Evolutionary conservation across 371 early-diverging fungal genomes (phyloP), one percentile per base, ranked within the genome.

Genomic region (Mucor circinelloides): DNA sequence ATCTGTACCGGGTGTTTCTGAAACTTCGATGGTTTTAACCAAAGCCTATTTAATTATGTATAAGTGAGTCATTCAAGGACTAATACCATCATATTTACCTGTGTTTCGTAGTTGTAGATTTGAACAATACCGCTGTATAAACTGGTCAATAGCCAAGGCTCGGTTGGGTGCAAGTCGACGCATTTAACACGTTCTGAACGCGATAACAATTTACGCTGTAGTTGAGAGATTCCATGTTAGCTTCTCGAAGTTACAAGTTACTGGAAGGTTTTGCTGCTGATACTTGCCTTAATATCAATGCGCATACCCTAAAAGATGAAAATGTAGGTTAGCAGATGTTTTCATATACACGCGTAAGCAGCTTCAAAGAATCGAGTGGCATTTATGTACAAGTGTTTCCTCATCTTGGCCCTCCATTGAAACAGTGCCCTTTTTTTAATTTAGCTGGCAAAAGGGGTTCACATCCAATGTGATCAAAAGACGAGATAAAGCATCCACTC

Each of bases 61-160:
- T 23, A 17, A 60, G 28, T 52, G 15, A 55, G 17, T 31, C 17
- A 12, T 30, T 25, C 15, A 46, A 60, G 31, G 27, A 58, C 40
- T 46, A 32, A 57, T 6, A 8, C 21, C 44, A 31, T 2, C 25
- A 36, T 7, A 25, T 13, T n/a, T 69, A 95, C 95, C 83, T 97
- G 95, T 28, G 97, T 98, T 78, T 99, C 97, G 75, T 99, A 96
- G 86, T 99, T 98, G 96, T 99, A 99, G 36, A 99, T 95, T 75
- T 94, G 91, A 19, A 97, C 94, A 60, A 94, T 91, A 60, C 99
- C 99, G 77, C 96, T 96, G 83, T 99, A 99, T 68, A 99, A 92
- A 67, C 95, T 91, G 27, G 96, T 92, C 60, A 99, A 85, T 46
- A 99, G 86, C 99, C 99, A 99, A 40, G 99, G 99, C 78, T 99